Base-by-base conservation (phyloP, 1,139 yeast genomes). In the Suhomyces taliae region DNA sequence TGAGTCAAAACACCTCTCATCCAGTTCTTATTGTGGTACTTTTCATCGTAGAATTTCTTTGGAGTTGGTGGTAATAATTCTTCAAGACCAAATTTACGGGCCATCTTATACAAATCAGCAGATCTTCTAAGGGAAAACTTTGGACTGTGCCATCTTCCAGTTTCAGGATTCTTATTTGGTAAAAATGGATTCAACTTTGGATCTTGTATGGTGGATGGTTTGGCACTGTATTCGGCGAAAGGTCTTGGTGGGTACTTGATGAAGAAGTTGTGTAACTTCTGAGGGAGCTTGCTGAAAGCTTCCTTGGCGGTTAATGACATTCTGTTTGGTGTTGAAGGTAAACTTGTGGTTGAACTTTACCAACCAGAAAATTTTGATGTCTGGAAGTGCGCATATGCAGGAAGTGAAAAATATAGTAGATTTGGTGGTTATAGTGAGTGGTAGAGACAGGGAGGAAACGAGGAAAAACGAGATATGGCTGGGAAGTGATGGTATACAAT, bases 231-330 rank as follows among this genome's bases (percentile, higher is more conserved):
- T 55, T 77, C 64, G 31, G 77, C 78, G 64, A 81, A 82, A n/a
- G 95, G 93, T 37, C 86, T 72, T 12, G 98, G 98, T 37, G 98
- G 98, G 61, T 83, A 88, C 64, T 81, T 85, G 48, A 81, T 73
- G 71, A 91, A 90, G 67, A 91, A 91, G 58, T 74, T 80, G 64
- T 84, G 87, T 43, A 91, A 77, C 60, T 79, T 81, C 50, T 69
- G 72, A 12, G 98, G 98, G 45, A 91, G 82, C 60, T 76, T 77
- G 41, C 75, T 65, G 58, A 85, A 83, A 37, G 72, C 79, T 57
- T 68, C 74, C 60, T 62, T 62, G 38, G 64, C 52, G 15, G 63
- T 53, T 47, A 62, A 49, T n/a, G 63, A 56, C 66, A 61, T 61
- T 36, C 26, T 50, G 46, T 34, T 14, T 39, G 32, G 32, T 29